Evolutionary conservation across 2,329 filamentous ascomycete genomes (phyloP), one percentile per base, ranked within the genome.

Genomic region (Aciculosporium take): DNA sequence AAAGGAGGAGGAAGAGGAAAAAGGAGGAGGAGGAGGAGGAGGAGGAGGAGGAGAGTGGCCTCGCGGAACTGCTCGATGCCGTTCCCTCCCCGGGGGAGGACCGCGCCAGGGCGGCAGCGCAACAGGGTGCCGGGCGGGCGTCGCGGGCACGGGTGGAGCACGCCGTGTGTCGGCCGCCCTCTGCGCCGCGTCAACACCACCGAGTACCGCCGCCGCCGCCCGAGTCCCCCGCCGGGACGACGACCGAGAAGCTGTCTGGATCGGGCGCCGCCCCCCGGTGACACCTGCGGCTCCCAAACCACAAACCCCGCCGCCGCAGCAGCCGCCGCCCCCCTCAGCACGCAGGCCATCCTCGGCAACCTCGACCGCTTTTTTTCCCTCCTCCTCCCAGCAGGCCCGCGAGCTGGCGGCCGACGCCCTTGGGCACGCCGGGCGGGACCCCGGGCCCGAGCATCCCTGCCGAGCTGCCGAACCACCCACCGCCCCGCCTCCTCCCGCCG

Each of bases 341-440:
- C 72, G 0, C 72, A 75, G 45, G 58, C 65, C 7, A 73, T 76
- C n/a, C 56, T 75, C 7, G 55, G 63, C 31, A 62, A 72, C 44
- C 50, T 70, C 7, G 70, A 74, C 30, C 70, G 74, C 41, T 66
- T 75, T n/a, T 45, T 70, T 75, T 34, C 71, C 71, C 0, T 69
- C 65, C n/a, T 63, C 69, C 0, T 74, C 71, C 0, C 74, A 79
- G 49, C 68, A 74, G 51, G 61, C 64, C 6, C 61, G 65, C 15
- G 73, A 78, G 51, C 55, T 78, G 2, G 65, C 68, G 25, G 62
- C 68, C 45, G 51, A 58, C 47, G n/a, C 34, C n/a, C n/a, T n/a
- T n/a, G n/a, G n/a, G 15, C 20, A 29, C 13, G 9, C 27, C 36
- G 24, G 31, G 17, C 4, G 17, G 29, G 2, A 13, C 9, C 17